A percentile compares a stretch with the other conserved stretches of the same genome.
Evolutionary conservation across 2,329 filamentous ascomycete genomes (phyloP).

Genomic region (Tothia fuscella): DNA sequence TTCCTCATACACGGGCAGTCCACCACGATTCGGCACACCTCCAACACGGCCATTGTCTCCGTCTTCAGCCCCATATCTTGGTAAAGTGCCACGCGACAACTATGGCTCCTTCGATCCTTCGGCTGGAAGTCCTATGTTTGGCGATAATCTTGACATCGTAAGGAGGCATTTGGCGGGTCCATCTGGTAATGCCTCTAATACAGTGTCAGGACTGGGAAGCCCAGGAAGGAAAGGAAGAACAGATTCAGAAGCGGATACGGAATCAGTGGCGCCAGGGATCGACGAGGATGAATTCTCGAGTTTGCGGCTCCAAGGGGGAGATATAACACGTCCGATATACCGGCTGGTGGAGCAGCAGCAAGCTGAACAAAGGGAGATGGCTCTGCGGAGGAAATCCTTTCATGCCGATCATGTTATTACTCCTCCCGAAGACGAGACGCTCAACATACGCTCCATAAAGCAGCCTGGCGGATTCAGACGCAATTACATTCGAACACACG

Average conservation of each 20-base stretch:
- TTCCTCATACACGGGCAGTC: slow-evolving; percentile 52
- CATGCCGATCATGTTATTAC: slow-evolving; percentile 45
- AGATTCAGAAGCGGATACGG: slow-evolving; percentile 13
- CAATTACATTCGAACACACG: slow-evolving; percentile 71
- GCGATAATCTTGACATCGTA: slow-evolving; percentile 85
- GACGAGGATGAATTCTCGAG: slow-evolving; percentile 82
- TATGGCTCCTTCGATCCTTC: slow-evolving; percentile 79
- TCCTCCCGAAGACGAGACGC: slow-evolving; percentile 65
- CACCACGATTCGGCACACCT: slow-evolving; percentile 53
- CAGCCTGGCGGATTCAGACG: slow-evolving; percentile 87
- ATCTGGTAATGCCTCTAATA: slow-evolving; percentile 5
- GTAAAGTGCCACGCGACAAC: slow-evolving; percentile 50
- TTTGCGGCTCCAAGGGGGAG: slow-evolving; percentile 81
- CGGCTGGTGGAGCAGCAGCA: slow-evolving; percentile 89
- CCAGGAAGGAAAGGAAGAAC: slow-evolving; percentile 11
- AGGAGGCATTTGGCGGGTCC: slow-evolving; percentile 77
- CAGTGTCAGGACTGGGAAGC: slow-evolving; percentile 17
- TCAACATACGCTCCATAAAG: slow-evolving; percentile 84
- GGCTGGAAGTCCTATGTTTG: slow-evolving; percentile 45
- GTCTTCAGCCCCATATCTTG: slow-evolving; percentile 33
- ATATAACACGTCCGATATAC: slow-evolving; percentile 91
- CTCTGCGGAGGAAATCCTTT: slow-evolving; percentile 74
- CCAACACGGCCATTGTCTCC: slow-evolving; percentile 46
- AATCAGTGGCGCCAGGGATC: slow-evolving; percentile 27
- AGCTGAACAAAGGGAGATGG: slow-evolving; percentile 33